phyloP scores from a whole-genome alignment of 2,329 filamentous ascomycete genomes.

The Colletotrichum tropicale region DNA sequence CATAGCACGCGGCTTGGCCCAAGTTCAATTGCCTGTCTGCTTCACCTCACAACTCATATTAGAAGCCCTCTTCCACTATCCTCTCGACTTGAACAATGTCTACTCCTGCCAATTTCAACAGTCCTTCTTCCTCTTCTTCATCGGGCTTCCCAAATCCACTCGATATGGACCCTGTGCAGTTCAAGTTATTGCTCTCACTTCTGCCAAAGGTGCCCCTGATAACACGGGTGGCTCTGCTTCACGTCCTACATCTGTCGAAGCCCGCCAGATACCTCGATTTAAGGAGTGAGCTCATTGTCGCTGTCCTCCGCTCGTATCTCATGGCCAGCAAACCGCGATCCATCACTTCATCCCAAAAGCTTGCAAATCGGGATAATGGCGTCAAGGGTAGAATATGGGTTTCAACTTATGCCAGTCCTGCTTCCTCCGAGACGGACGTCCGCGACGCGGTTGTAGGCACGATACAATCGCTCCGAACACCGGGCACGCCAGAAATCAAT shows the following conservation, averaged over 20 bases:
- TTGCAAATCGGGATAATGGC: constrained; percentile 66
- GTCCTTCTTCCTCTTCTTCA: background rate
- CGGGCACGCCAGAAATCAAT: constrained; percentile 29
- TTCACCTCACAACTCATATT: background rate
- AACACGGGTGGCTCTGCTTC: constrained; percentile 64
- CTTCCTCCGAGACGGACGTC: constrained; percentile 60
- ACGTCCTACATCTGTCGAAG: constrained; percentile 71
- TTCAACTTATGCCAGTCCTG: constrained; percentile 68
- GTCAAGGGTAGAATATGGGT: constrained; percentile 86
- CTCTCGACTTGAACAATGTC: background rate
- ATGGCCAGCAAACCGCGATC: constrained; percentile 47
- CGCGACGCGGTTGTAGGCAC: constrained; percentile 62
- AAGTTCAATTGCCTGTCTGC: background rate
- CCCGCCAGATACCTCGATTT: constrained; percentile 80
- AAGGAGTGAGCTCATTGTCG: constrained; percentile 73
- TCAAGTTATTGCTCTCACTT: constrained; percentile 31
- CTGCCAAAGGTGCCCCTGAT: constrained; percentile 66
- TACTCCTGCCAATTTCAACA: background rate
- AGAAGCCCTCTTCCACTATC: background rate
- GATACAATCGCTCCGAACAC: constrained; percentile 55
- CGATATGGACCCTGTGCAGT: constrained; percentile 15
- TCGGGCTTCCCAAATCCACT: background rate
- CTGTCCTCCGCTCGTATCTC: constrained; percentile 72
- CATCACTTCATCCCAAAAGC: constrained; percentile 66
- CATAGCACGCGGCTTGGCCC: background rate